phyloP scores from a whole-genome alignment of 75 land plant genomes.

The Cunninghamia lanceolata region DNA sequence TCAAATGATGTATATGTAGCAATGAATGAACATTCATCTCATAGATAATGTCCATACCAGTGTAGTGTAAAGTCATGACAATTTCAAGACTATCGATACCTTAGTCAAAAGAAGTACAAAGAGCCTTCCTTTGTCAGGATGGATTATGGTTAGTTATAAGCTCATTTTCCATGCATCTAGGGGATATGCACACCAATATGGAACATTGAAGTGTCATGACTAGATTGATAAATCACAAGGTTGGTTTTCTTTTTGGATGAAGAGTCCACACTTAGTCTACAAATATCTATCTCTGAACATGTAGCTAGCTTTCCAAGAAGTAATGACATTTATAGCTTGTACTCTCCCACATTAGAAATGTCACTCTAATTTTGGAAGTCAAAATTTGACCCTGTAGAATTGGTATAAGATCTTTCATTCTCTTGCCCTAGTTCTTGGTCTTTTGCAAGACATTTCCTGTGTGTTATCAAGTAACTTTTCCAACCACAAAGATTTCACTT shows the following conservation, averaged over 20 bases:
- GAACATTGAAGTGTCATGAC: constrained; percentile 83
- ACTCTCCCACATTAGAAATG: neutral
- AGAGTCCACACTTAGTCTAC: constrained; percentile 19
- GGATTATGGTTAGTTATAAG: constrained; percentile 90
- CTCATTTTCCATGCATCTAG: constrained; percentile 90
- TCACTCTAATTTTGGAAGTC: neutral
- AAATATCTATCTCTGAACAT: neutral
- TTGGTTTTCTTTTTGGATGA: constrained; percentile 68
- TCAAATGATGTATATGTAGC: neutral
- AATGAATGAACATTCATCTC: neutral
- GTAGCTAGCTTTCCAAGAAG: neutral
- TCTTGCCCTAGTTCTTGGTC: neutral
- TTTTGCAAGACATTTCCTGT: neutral
- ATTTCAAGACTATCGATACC: neutral
- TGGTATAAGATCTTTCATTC: neutral
- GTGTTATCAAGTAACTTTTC: neutral
- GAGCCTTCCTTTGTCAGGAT: constrained; percentile 33
- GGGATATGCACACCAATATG: constrained; percentile 96
- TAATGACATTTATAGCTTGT: neutral
- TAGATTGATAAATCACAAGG: constrained; percentile 85
- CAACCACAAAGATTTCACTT: neutral
- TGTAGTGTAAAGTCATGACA: neutral
- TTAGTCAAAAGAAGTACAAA: neutral
- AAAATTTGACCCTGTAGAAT: neutral
- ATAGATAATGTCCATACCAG: neutral